These are phyloP conservation scores for Pythium apleroticum DNA, from an alignment of 352 stramenopile species.

Conservation along the genomic window DNA sequence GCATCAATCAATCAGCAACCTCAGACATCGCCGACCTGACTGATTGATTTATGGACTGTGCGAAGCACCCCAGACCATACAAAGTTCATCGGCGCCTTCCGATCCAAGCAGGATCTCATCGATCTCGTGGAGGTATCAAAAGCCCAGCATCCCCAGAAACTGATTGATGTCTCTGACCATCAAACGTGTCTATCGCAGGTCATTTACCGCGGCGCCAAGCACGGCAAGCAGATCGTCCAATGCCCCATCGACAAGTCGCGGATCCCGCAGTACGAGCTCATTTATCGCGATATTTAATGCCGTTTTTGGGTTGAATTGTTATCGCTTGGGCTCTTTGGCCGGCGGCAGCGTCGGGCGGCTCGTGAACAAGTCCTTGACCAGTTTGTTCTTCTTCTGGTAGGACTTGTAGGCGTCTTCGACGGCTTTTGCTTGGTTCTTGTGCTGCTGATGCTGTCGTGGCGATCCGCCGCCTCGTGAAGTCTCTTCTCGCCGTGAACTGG, in stretches of 20 bases:
- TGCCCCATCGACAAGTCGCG: constrained; percentile 76
- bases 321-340: constrained; percentile 19
- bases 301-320: not conserved
- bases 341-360: constrained; percentile 44
- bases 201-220: constrained; percentile 77
- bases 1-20: not conserved
- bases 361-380: constrained; percentile 58
- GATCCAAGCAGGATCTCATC: constrained; percentile 76
- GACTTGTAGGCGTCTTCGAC: constrained; percentile 34
- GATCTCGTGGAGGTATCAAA: constrained; percentile 77
- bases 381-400: constrained; percentile 56
- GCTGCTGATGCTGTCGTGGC: not conserved
- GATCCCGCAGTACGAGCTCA: constrained; percentile 80
- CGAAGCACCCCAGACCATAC: constrained; percentile 80
- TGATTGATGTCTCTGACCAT: constrained; percentile 3
- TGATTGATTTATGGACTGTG: not conserved
- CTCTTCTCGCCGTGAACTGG: not conserved
- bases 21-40: not conserved
- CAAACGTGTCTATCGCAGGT: constrained; percentile 47
- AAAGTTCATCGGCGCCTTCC: constrained; percentile 88
- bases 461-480: not conserved
- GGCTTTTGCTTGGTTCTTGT: not conserved
- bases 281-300: constrained; percentile 79
- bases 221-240: constrained; percentile 78
- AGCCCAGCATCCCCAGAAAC: no score